Evolutionary conservation across 1,284 basidiomycete genomes (phyloP).

Genomic region (Sporisorium iseilematis-ciliati): DNA sequence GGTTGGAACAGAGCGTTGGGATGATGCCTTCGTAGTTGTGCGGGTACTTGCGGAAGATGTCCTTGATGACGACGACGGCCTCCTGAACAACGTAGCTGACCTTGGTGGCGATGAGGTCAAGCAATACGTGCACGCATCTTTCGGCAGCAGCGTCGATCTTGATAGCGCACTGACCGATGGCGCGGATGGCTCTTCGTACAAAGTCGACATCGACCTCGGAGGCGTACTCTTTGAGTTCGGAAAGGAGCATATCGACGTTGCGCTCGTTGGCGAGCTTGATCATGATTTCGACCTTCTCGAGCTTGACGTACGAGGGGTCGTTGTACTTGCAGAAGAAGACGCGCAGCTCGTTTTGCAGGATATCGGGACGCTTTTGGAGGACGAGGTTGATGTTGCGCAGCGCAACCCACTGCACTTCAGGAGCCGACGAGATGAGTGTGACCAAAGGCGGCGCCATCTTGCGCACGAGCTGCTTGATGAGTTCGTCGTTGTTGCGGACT

Average conservation of each 20-base stretch:
- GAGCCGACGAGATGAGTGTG: slow-evolving; percentile 75
- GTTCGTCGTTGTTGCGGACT: slow-evolving; percentile 80
- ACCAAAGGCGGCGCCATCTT: slow-evolving; percentile 98
- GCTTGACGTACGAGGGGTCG: slow-evolving; percentile 96
- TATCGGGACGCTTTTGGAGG: slow-evolving; percentile 88
- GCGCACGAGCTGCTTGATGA: slow-evolving; percentile 85
- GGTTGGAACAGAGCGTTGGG: slow-evolving; percentile 90
- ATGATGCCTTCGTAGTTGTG: slow-evolving; percentile 96
- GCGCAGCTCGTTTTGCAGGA: slow-evolving; percentile 93
- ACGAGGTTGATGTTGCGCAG: slow-evolving; percentile 95
- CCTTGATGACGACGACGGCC: slow-evolving; percentile 98
- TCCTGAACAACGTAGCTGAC: slow-evolving; percentile 99
- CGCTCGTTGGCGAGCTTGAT: slow-evolving; percentile 89
- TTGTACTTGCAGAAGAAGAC: slow-evolving; percentile 99
- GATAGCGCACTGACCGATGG: slow-evolving; percentile 95
- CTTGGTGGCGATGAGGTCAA: slow-evolving; percentile 90
- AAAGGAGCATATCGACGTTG: slow-evolving; percentile 92
- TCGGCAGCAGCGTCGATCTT: slow-evolving; percentile 93
- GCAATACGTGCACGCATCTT: slow-evolving; percentile 90
- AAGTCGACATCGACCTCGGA: slow-evolving; percentile 99
- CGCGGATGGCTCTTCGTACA: slow-evolving; percentile 91
- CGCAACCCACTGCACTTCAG: slow-evolving; percentile 92
- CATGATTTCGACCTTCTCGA: slow-evolving; percentile 99
- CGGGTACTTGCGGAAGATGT: slow-evolving; percentile 99
- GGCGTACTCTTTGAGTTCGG: slow-evolving; percentile 97